Base-by-base conservation (phyloP, 2,329 filamentous ascomycete genomes). In the Calonectria henricotiae region DNA sequence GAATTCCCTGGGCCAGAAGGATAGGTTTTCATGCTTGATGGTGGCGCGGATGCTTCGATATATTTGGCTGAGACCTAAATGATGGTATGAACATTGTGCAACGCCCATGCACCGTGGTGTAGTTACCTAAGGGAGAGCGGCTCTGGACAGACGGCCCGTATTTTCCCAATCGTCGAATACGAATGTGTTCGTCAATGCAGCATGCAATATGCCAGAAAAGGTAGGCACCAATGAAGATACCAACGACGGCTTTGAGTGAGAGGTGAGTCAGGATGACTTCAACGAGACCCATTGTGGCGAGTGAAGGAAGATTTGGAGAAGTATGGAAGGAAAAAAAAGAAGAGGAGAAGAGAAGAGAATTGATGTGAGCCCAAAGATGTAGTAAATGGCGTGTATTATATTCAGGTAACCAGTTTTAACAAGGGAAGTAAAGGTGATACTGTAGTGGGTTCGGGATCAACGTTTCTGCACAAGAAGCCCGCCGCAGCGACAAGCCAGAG, bases 61-160 rank as follows among this genome's bases (percentile, higher is more conserved):
- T 37, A 95, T 82, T 70, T 94, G 85, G 73, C 93, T 92, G 47
- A 95, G 73, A 55, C 91, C 93, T 81, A 30, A 1, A 20, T 6
- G n/a, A 30, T 25, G 32, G 25, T n/a, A 15, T 39, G 17, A 44
- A 25, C 13, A 30, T 11, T n/a, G 4, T 20, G 46, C 41, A 49
- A 23, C 5, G 9, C 13, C 25, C 20, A 27, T 15, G 23, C 15
- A 30, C 12, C 1, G 12, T 73, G 5, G 44, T 23, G 23, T 1
- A 71, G 83, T 76, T 75, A 89, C 88, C 85, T 49, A 85, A 83
- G 1, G 89, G 89, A 7, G 84, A 44, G 67, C 78, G 83, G 61
- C 81, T 79, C 25, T 70, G 76, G 12, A 87, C 65, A 27, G 51
- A 73, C 5, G 79, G 77, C 4, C 84, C 85, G 75, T 85, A 84